Evolutionary conservation across 805 yeast species (phyloP), one percentile per base, ranked within the genome.

Genomic region (Lachancea waltii): DNA sequence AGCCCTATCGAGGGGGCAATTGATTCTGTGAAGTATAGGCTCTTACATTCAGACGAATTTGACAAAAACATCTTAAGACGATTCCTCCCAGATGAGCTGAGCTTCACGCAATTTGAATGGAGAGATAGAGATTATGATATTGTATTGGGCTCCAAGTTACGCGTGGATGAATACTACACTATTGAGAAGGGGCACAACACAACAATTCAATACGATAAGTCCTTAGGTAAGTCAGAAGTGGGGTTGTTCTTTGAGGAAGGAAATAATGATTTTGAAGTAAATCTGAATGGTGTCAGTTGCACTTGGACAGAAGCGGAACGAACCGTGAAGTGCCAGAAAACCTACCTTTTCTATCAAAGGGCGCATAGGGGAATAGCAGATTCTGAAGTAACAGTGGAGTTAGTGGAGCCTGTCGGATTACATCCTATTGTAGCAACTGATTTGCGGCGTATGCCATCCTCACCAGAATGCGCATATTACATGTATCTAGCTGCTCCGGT

Each of bases 401-500:
- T 54, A 16, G 46, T 45, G n/a, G 28, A 47, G 27, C 70, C 70
- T 8, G 43, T 54, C 7, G 69, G 70, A 0, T 40, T 67, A 9
- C 72, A 67, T 41, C 72, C 72, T 33, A 52, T 53, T 6, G 14
- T 67, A 0, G 16, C 35, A 3, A 30, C 59, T 33, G 42, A 47
- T 37, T 24, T 53, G 23, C 21, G 42, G 4, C 23, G 38, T 6
- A 13, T 22, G 13, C n/a, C 17, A 6, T 7, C 29, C 15, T 13
- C 37, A 11, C 49, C 46, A 1, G 40, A 49, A 3, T 77, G 83
- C 57, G 60, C 62, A 25, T 62, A 72, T 11, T 73, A 59, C 44
- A 54, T 69, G 20, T 61, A 62, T 44, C 53, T 70, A 19, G 65
- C 68, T 7, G 48, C 75, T 8, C 77, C 79, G 3, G 54, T 57